Percentiles rank a stretch among this genome's conserved stretches.
Conservation (phyloP, 2,329 filamentous ascomycete genomes). For the Penicillium hesseltinei region DNA sequence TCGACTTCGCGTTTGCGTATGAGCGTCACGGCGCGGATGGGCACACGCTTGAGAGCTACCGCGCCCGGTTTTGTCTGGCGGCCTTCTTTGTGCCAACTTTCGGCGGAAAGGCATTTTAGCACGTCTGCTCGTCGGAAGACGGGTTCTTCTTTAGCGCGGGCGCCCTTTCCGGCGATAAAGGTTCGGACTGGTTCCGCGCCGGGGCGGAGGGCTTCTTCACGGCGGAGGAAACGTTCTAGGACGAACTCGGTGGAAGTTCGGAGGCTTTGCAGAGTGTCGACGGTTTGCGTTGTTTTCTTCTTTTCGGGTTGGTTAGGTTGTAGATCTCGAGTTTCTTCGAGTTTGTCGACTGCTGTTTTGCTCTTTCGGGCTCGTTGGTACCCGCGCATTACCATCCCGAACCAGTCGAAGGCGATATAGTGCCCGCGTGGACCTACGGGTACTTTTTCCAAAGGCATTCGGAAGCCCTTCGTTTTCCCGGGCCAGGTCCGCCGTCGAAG, state of each 20-base stretch:
- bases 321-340: conserved; percentile 76
- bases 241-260: conserved; percentile 83
- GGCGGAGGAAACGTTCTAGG: conserved; percentile 78
- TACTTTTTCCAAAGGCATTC: conserved; percentile 75
- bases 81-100: conserved; percentile 98
- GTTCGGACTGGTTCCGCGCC: conserved; percentile 67
- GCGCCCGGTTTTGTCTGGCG: conserved; percentile 69
- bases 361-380: conserved; percentile 59
- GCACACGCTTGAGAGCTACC: conserved; percentile 78
- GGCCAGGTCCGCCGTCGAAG: conserved; percentile 77
- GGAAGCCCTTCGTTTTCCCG: conserved; percentile 82
- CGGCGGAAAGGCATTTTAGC: conserved; percentile 80
- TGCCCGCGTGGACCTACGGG: conserved; percentile 74
- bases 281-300: conserved; percentile 70
- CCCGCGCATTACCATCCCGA: conserved; percentile 72
- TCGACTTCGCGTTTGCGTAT: conserved; percentile 86
- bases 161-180: conserved; percentile 74
- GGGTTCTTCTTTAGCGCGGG: conserved; percentile 70
- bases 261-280: conserved; percentile 83
- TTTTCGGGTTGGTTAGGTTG: conserved; percentile 69
- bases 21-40: conserved; percentile 85
- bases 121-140: conserved; percentile 80
- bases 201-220: conserved; percentile 81
- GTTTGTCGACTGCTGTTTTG: conserved; percentile 69
- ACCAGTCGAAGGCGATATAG: conserved; percentile 84